phyloP scores from a whole-genome alignment of 2,329 filamentous ascomycete species.

The Aspergillus novoparasiticus region DNA sequence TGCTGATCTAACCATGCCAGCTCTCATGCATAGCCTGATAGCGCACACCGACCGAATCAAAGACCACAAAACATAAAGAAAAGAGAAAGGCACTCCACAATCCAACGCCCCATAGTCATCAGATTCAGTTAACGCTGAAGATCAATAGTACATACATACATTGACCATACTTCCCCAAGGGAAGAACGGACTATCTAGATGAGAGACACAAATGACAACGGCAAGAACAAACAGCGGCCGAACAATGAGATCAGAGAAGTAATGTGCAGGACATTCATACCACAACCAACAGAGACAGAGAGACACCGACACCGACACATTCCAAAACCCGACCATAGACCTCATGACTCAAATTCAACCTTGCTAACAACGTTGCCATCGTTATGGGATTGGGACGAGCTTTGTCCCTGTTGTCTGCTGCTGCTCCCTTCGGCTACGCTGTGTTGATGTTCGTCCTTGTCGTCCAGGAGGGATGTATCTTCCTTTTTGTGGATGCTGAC shows the following conservation, averaged over 20 bases:
- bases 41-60: not conserved
- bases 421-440: constrained; percentile 10
- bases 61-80: not conserved
- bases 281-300: not conserved
- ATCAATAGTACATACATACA: constrained; percentile 4
- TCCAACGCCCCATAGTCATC: not conserved
- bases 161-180: not conserved
- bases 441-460: constrained; percentile 22
- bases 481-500: constrained; percentile 47
- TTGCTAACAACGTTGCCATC: constrained; percentile 38
- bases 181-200: not conserved
- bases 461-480: constrained; percentile 33
- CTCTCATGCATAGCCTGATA: not conserved
- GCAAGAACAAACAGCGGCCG: not conserved
- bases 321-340: not conserved
- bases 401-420: constrained; percentile 1
- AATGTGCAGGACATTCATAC: not conserved
- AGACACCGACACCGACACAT: not conserved
- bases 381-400: constrained; percentile 17
- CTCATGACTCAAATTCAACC: constrained; percentile 41
- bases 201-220: not conserved
- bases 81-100: not conserved
- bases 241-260: not conserved
- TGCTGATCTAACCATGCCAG: not conserved
- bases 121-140: constrained; percentile 6